Evolutionary conservation across 2,329 filamentous ascomycete species (phyloP).

Genomic region (Karstenula rhodostoma): DNA sequence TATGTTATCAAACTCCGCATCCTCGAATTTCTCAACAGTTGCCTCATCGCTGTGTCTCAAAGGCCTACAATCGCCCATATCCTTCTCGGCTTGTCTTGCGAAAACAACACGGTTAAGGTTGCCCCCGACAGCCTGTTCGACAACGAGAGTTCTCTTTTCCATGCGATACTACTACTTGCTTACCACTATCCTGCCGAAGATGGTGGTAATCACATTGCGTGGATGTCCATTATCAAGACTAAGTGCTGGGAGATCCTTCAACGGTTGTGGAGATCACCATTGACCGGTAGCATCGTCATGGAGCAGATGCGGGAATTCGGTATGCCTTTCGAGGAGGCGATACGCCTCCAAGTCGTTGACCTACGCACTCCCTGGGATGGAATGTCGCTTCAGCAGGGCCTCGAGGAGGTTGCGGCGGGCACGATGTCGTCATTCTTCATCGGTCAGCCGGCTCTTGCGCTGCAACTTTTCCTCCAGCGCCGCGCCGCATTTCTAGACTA

Average conservation of each 20-base stretch:
- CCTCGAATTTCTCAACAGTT: slow-evolving; percentile 84
- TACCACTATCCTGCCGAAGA: slow-evolving; percentile 72
- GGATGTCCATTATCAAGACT: slow-evolving; percentile 54
- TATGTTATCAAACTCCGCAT: slow-evolving; percentile 86
- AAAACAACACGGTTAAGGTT: slow-evolving; percentile 73
- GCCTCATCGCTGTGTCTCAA: slow-evolving; percentile 75
- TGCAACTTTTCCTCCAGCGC: slow-evolving; percentile 79
- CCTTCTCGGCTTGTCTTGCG: slow-evolving; percentile 85
- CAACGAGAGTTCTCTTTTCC: slow-evolving; percentile 78
- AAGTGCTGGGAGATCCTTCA: slow-evolving; percentile 69
- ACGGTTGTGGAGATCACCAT: slow-evolving; percentile 81
- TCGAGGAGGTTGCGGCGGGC: slow-evolving; percentile 31
- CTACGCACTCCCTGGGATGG: slow-evolving; percentile 78
- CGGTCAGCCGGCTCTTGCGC: slow-evolving; percentile 70
- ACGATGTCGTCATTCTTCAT: slow-evolving; percentile 70
- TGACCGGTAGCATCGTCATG: slow-evolving; percentile 79
- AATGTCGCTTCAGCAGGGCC: slow-evolving; percentile 60
- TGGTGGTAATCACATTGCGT: slow-evolving; percentile 50
- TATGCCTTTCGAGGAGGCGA: slow-evolving; percentile 79
- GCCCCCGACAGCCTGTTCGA: slow-evolving; percentile 75
- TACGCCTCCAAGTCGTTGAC: slow-evolving; percentile 74
- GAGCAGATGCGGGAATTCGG: slow-evolving; percentile 81
- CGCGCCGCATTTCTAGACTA: slow-evolving; percentile 85
- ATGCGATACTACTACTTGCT: slow-evolving; percentile 77
- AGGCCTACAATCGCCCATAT: slow-evolving; percentile 90